Evolutionary conservation across 2,329 filamentous ascomycete genomes (phyloP), one percentile per base, ranked within the genome.

Genomic region (Pseudogymnoascus sp.): DNA sequence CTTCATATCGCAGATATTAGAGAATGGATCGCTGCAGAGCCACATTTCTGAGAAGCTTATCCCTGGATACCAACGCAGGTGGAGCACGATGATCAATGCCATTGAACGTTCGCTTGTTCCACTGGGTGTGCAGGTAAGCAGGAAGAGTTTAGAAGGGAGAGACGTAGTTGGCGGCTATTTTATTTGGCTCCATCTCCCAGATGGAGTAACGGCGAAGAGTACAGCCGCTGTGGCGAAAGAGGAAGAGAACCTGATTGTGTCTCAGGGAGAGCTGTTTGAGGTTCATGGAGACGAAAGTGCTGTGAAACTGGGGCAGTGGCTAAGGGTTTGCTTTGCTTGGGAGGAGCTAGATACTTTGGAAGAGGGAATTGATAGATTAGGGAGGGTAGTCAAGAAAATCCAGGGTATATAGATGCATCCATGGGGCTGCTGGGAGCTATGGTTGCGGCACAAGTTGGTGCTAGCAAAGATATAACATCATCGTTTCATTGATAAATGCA

Each of bases 101-200:
- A 66, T 71, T 22, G 33, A 62, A 33, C 61, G 63, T 4, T 35
- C 63, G 14, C 65, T 71, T 14, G 58, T 59, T 4, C 69, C 69
- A 22, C 61, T 69, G 1, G 68, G 67, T 50, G 62, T 70, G 7
- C 39, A 59, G 7, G 59, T 70, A 22, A 35, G 28, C 4, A 60
- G 61, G 20, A 16, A 28, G 47, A 54, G 43, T 30, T 8, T 63
- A 59, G 59, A 50, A 30, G 39, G 41, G 16, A 36, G 35, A n/a
- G 58, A 61, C 12, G 47, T 54, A 4, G 30, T 63, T n/a, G 86
- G 86, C 2, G 86, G 86, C 0, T 88, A 86, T 69, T 89, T 88
- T 71, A 76, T 87, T 59, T 88, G 84, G 82, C 72, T 88, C 7
- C 73, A 74, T 4, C 71, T 88, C 12, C 86, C 86, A 20, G 63